Evolutionary conservation across 106 monocot genomes (phyloP).

Genomic region (Ottelia alismoides): DNA sequence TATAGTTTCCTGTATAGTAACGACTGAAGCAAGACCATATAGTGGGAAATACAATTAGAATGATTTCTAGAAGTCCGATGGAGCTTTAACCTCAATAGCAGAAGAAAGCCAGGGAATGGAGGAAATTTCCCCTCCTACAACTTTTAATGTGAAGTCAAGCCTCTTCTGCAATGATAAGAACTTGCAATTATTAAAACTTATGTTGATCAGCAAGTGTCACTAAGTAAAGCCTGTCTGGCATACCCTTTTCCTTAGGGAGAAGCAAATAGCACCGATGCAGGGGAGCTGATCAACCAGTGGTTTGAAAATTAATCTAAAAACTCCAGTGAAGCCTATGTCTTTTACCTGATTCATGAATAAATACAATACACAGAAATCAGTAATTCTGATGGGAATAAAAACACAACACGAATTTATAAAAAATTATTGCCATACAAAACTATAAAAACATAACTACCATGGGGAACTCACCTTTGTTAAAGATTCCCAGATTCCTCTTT

Average conservation of each 20-base stretch:
- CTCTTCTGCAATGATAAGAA: slow-evolving; percentile 52
- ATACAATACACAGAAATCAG: not conserved
- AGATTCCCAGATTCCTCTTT: no score
- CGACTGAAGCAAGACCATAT: not conserved
- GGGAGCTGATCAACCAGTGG: slow-evolving; percentile 75
- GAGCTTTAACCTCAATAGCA: slow-evolving; percentile 70
- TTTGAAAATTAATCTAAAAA: slow-evolving; percentile 84
- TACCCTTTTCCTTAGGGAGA: slow-evolving; percentile 93
- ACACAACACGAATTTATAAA: not conserved
- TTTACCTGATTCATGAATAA: slow-evolving; percentile 43
- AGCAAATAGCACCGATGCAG: slow-evolving; percentile 86
- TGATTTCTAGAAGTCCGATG: not conserved
- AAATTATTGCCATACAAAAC: no score
- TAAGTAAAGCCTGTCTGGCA: not conserved
- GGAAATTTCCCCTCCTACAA: slow-evolving; percentile 81
- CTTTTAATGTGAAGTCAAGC: slow-evolving; percentile 73
- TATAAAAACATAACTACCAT: no score
- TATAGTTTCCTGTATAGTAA: slow-evolving; percentile 56
- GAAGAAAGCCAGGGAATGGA: slow-evolving; percentile 76
- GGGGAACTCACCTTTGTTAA: no score
- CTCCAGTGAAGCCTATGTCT: slow-evolving; percentile 75
- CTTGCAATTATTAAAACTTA: not conserved
- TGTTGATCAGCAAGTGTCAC: not conserved
- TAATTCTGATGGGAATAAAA: not conserved
- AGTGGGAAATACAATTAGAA: not conserved